phyloP scores from a whole-genome alignment of 371 early-diverging fungal genomes.

The Mortierella sp. region DNA sequence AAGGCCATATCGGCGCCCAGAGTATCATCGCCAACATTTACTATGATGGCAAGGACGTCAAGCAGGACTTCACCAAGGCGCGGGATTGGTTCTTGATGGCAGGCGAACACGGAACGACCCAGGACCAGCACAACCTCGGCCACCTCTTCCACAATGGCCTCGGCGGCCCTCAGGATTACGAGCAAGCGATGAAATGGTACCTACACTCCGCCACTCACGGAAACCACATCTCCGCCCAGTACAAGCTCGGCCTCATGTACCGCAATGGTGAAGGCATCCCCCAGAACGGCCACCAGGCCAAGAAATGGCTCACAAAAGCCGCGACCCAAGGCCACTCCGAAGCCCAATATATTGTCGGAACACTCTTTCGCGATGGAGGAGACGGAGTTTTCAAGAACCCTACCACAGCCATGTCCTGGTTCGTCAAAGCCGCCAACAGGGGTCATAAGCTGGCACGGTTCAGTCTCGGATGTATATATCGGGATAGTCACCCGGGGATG shows the following conservation, averaged over 20 bases:
- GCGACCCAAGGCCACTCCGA: background rate
- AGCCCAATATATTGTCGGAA: background rate
- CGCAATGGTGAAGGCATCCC: background rate
- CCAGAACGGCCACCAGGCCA: background rate
- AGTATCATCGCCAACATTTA: background rate
- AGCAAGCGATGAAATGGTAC: background rate
- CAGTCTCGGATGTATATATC: background rate
- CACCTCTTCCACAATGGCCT: background rate
- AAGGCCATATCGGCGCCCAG: background rate
- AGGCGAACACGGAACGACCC: background rate
- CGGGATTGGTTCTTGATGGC: background rate
- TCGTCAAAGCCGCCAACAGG: slow-evolving; percentile 3
- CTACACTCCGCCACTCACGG: background rate
- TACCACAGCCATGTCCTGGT: slow-evolving; percentile 59
- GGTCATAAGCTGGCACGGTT: background rate
- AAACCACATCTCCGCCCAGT: background rate
- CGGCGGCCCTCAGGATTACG: background rate
- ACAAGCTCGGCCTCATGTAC: background rate
- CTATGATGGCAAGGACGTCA: background rate
- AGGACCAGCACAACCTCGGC: background rate
- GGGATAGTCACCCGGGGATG: background rate
- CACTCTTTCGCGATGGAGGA: background rate
- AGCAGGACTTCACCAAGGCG: background rate
- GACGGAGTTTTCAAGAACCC: background rate
- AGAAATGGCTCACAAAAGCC: background rate